Conservation (phyloP, 306 rosid genomes). For the Cucurbita maxima region DNA sequence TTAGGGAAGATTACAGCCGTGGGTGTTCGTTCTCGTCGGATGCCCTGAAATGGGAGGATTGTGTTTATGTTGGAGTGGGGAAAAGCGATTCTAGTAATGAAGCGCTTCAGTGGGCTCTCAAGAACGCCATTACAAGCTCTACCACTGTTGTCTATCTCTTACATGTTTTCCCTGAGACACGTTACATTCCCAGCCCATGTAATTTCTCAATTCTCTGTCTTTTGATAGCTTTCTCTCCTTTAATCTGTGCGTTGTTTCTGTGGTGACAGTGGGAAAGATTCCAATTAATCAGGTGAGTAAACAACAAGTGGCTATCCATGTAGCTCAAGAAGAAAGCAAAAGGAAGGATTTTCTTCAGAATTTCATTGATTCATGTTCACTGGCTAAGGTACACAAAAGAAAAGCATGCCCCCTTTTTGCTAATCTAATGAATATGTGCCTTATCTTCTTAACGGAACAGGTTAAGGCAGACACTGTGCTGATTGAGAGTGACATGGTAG, state of each 20-base stretch:
- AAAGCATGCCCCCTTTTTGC: background rate
- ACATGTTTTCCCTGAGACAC: constrained; percentile 53
- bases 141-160: constrained; percentile 42
- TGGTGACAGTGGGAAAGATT: constrained; percentile 58
- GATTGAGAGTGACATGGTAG: constrained; percentile 48
- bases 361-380: constrained; percentile 39
- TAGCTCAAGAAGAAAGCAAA: constrained; percentile 63
- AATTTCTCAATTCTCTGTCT: constrained; percentile 6
- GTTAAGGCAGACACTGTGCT: constrained; percentile 54
- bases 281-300: constrained; percentile 60
- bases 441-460: constrained; percentile 16
- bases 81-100: constrained; percentile 39
- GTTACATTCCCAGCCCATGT: constrained; percentile 64
- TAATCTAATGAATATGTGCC: background rate
- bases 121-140: constrained; percentile 23
- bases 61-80: constrained; percentile 35
- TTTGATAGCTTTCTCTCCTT: background rate
- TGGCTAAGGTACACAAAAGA: constrained; percentile 30
- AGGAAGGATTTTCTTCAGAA: constrained; percentile 51
- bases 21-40: background rate
- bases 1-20: constrained; percentile 23
- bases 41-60: constrained; percentile 11
- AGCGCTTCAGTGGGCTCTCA: constrained; percentile 52
- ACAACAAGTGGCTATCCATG: constrained; percentile 41
- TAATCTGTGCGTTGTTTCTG: background rate